Conservation (phyloP, 1,284 basidiomycete species). For the Polyporus tsugae region DNA sequence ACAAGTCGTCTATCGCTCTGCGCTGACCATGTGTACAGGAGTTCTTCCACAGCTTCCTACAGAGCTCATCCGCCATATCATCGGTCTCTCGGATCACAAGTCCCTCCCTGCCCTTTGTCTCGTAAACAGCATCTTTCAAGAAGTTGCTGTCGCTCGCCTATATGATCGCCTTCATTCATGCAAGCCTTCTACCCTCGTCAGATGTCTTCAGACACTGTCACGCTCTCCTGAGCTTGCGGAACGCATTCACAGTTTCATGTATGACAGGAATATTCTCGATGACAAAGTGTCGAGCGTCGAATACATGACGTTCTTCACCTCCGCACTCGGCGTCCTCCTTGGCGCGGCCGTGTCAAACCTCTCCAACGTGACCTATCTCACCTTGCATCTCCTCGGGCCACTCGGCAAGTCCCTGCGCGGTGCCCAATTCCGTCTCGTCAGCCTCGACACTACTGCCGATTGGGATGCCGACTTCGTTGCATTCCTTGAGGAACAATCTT, state of each 20-base stretch:
- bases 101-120: not conserved
- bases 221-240: not conserved
- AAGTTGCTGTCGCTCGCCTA: not conserved
- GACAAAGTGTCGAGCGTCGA: not conserved
- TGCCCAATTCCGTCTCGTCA: not conserved
- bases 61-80: not conserved
- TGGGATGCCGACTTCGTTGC: not conserved
- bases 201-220: not conserved
- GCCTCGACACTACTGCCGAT: not conserved
- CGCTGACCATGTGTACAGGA: not conserved
- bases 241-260: not conserved
- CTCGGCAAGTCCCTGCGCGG: not conserved
- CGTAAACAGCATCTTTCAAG: not conserved
- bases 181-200: not conserved
- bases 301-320: slow-evolving; percentile 4
- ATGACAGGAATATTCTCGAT: not conserved
- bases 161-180: not conserved
- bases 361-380: not conserved
- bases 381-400: not conserved
- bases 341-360: not conserved
- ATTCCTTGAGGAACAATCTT: slow-evolving; percentile 12
- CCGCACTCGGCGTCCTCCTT: not conserved
- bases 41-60: not conserved
- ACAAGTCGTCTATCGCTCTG: not conserved
- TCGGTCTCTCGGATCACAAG: not conserved